These are phyloP conservation scores for Malbranchea cinnamomea DNA, from an alignment of 2,329 filamentous ascomycete genomes.

Conservation along the genomic window DNA sequence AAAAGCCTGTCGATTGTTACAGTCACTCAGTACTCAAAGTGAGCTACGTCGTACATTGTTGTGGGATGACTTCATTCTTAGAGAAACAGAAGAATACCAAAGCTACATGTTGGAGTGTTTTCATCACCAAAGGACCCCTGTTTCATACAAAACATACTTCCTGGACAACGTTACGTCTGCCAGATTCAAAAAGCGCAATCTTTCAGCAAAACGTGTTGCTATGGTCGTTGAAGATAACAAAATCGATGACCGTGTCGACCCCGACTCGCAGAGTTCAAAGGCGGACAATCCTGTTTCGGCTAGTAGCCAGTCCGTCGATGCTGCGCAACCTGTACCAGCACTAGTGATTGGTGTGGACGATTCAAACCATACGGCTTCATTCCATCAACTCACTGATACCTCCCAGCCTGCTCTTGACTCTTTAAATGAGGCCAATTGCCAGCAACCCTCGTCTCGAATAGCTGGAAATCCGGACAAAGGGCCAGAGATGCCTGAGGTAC, in stretches of 20 bases:
- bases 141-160: constrained; percentile 28
- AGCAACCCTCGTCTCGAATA: neutral
- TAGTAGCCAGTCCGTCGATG: neutral
- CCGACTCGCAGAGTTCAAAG: no score
- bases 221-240: constrained; percentile 15
- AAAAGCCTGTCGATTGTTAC: constrained; percentile 23
- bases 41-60: constrained; percentile 22
- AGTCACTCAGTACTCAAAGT: constrained; percentile 17
- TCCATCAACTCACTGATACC: neutral
- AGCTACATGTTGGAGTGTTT: constrained; percentile 18
- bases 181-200: constrained; percentile 21
- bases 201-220: constrained; percentile 20
- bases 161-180: constrained; percentile 17
- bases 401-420: neutral
- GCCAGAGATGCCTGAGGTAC: constrained; percentile 3
- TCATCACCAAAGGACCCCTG: constrained; percentile 13
- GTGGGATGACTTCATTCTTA: constrained; percentile 34
- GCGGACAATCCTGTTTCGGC: neutral
- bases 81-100: constrained; percentile 23
- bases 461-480: neutral
- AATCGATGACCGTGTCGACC: neutral
- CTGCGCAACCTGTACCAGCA: neutral
- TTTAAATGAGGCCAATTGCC: neutral
- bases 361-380: no score
- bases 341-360: neutral